A percentile compares a stretch with the other conserved stretches of the same genome.
phyloP scores from a whole-genome alignment of 805 yeast genomes.

The Kodamaea restingae region DNA sequence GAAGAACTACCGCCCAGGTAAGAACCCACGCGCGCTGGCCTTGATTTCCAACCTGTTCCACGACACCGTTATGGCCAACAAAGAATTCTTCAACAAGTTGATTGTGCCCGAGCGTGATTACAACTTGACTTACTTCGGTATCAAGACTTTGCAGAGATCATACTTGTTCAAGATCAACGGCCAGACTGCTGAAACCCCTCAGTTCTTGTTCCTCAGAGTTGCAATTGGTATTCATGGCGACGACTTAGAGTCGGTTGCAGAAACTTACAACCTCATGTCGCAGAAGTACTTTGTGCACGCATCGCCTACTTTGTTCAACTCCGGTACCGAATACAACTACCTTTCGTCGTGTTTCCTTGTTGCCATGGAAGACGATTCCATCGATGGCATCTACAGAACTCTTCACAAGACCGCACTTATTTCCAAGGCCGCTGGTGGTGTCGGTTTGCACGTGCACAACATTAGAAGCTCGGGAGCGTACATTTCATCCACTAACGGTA shows the following conservation, averaged over 20 bases:
- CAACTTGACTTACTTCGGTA: conserved; percentile 78
- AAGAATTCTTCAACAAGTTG: conserved; percentile 65
- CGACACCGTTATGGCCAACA: conserved; percentile 58
- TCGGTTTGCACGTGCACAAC: conserved; percentile 58
- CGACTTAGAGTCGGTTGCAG: conserved; percentile 60
- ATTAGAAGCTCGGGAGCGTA: conserved; percentile 57
- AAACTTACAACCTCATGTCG: conserved; percentile 74
- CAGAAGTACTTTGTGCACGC: conserved; percentile 58
- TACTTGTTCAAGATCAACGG: conserved; percentile 58
- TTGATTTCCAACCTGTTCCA: conserved; percentile 66
- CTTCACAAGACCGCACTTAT: conserved; percentile 59
- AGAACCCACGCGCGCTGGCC: conserved; percentile 10
- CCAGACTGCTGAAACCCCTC: conserved; percentile 83
- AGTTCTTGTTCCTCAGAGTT: conserved; percentile 85
- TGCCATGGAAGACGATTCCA: conserved; percentile 61
- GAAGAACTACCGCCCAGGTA: conserved; percentile 11
- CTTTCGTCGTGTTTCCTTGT: conserved; percentile 62
- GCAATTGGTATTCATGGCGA: conserved; percentile 84
- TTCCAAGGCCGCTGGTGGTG: conserved; percentile 62
- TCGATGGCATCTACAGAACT: conserved; percentile 60
- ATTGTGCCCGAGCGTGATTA: conserved; percentile 76
- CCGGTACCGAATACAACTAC: conserved; percentile 58
- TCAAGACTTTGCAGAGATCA: conserved; percentile 87
- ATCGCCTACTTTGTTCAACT: conserved; percentile 58
- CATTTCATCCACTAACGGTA: conserved; percentile 61